A percentile compares a stretch with the other conserved stretches of the same genome.
Conservation (phyloP, 2,329 filamentous ascomycete species). For the Bipolaris oryzae region DNA sequence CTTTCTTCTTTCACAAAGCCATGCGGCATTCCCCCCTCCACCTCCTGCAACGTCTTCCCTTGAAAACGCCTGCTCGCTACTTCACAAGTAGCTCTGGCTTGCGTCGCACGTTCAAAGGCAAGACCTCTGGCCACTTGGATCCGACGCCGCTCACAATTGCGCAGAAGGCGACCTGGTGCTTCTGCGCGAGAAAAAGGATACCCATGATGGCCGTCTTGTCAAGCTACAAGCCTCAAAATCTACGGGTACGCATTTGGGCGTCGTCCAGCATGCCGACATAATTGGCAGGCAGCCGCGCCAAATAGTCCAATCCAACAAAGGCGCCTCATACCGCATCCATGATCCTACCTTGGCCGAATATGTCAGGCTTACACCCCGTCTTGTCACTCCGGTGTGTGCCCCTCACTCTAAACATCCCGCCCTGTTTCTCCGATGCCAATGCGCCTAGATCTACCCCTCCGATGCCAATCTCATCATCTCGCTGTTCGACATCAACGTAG, state of each 20-base stretch:
- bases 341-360: constrained; percentile 76
- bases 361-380: constrained; percentile 67
- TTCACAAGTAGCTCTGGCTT: constrained; percentile 29
- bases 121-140: constrained; percentile 11
- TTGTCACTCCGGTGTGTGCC: constrained; percentile 73
- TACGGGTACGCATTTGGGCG: constrained; percentile 55
- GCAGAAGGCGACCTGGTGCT: constrained; percentile 51
- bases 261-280: constrained; percentile 60
- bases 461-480: constrained; percentile 78
- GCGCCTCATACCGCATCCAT: constrained; percentile 61
- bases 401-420: not conserved
- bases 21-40: constrained; percentile 25
- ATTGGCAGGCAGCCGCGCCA: constrained; percentile 69
- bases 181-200: constrained; percentile 49
- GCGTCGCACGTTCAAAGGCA: constrained; percentile 39
- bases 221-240: constrained; percentile 45
- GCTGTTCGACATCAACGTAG: constrained; percentile 74
- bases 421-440: not conserved
- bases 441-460: constrained; percentile 70
- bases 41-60: constrained; percentile 5
- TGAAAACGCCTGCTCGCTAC: constrained; percentile 10
- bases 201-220: constrained; percentile 48
- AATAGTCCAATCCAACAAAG: constrained; percentile 61
- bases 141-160: constrained; percentile 20
- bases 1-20: constrained; percentile 20